Evolutionary conservation across 2,329 filamentous ascomycete genomes (phyloP), one percentile per base, ranked within the genome.

Genomic region (Xylaria sp.): DNA sequence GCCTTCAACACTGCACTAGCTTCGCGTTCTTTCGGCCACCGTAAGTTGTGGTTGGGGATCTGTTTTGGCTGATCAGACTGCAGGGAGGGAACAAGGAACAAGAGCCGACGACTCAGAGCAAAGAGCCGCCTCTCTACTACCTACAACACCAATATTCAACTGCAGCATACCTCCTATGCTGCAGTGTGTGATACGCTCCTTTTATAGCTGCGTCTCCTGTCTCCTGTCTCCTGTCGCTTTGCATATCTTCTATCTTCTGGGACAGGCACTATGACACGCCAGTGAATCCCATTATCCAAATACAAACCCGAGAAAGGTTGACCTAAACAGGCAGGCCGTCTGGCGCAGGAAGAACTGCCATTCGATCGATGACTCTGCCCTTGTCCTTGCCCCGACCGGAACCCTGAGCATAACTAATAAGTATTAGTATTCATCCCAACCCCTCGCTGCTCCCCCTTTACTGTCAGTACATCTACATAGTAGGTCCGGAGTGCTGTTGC

Each of bases 251-350:
- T 57, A 20, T 20, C 39, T 25, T 23, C 6, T 37, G 28, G 28
- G 28, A 37, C 52, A 39, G 39, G 2, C 31, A 54, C 34, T 25
- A 25, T 37, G 3, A 57, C 34, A 41, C 34, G 15, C 34, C 8
- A 28, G 34, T 12, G 34, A 25, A 57, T 57, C 34, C 54, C 34
- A 41, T 41, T 18, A 13, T 41, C 37, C 5, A 20, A 34, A 18
- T 44, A 57, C 37, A 57, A 15, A 10, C 48, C 34, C 23, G 28
- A 44, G n/a, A 46, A 37, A 63, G 34, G 34, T 10, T 20, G 48
- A 15, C 55, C 65, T 31, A 62, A 67, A 67, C 48, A 60, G 65
- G 65, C 65, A 64, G 65, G 60, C 65, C 60, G 34, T 39, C 18
- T 20, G 1, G 15, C 4, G 52, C n/a, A 37, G 20, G 41, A 39